A percentile compares a stretch with the other conserved stretches of the same genome.
Evolutionary conservation across 768 basidiomycete genomes (phyloP).

Genomic region (Trametopsis cervina): DNA sequence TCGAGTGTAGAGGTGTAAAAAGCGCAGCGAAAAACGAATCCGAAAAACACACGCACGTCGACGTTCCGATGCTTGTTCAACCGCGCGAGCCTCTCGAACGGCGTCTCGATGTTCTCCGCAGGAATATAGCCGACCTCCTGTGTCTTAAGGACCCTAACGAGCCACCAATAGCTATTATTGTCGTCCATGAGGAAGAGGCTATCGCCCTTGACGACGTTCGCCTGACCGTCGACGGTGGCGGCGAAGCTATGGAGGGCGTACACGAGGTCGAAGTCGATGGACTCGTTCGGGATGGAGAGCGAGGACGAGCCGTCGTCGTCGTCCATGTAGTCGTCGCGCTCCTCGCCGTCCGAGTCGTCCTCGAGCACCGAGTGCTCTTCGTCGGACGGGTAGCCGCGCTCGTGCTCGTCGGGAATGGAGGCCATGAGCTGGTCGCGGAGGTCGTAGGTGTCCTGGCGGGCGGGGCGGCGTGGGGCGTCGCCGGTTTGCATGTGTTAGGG

Average conservation of each 20-base stretch:
- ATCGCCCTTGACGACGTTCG: slow-evolving; percentile 98
- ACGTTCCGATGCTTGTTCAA: slow-evolving; percentile 97
- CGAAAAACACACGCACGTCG: slow-evolving; percentile 66
- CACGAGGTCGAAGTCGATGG: slow-evolving; percentile 89
- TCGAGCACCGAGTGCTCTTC: slow-evolving; percentile 80
- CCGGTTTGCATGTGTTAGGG: no score
- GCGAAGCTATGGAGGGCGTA: slow-evolving; percentile 95
- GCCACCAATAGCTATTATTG: slow-evolving; percentile 99
- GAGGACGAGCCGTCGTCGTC: slow-evolving; percentile 77
- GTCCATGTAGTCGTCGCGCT: slow-evolving; percentile 63
- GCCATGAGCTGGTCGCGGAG: slow-evolving; percentile 55
- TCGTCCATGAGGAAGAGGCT: slow-evolving; percentile 96
- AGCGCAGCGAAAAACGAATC: no score
- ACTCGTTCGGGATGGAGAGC: slow-evolving; percentile 83
- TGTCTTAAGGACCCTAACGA: slow-evolving; percentile 95
- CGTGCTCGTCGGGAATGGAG: slow-evolving; percentile 35
- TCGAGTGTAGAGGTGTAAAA: not conserved
- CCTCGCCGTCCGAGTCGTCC: slow-evolving; percentile 75
- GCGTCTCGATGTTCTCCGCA: slow-evolving; percentile 98
- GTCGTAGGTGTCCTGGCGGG: slow-evolving; percentile 62
- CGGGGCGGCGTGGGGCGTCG: no score
- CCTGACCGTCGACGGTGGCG: slow-evolving; percentile 97
- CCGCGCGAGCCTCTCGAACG: slow-evolving; percentile 90
- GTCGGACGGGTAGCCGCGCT: slow-evolving; percentile 50
- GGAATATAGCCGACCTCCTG: slow-evolving; percentile 99